phyloP scores from a whole-genome alignment of 73 alveolate genomes.

The Diophrys appendiculata region DNA sequence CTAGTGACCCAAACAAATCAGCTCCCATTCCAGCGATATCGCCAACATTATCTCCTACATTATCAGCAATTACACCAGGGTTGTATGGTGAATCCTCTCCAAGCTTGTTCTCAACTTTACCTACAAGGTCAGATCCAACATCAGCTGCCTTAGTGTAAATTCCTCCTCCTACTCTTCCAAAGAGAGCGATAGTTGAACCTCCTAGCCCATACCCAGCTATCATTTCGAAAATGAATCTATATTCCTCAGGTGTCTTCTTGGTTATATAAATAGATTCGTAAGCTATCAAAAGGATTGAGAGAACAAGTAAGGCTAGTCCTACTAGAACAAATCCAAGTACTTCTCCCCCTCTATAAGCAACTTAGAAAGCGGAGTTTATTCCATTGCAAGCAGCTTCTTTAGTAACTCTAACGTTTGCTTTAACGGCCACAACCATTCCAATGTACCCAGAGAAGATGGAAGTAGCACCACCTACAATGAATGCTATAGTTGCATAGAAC shows the following conservation, averaged over 20 bases:
- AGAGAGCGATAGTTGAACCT: conserved; percentile 96
- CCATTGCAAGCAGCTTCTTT: conserved; percentile 62
- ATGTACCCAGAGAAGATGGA: conserved; percentile 77
- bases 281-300: conserved; percentile 58
- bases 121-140: conserved; percentile 94
- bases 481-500: conserved; percentile 81
- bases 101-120: conserved; percentile 86
- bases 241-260: conserved; percentile 15
- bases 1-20: conserved; percentile 92
- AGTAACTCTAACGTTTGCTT: conserved; percentile 75
- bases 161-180: conserved; percentile 99
- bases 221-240: conserved; percentile 75
- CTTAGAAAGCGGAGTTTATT: conserved; percentile 58
- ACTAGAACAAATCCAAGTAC: conserved; percentile 86
- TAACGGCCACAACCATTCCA: conserved; percentile 89
- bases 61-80: conserved; percentile 98
- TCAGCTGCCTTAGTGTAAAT: conserved; percentile 98
- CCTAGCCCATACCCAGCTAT: conserved; percentile 98
- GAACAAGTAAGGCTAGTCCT: conserved; percentile 76
- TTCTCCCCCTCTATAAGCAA: conserved; percentile 91
- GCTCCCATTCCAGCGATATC: conserved; percentile 95
- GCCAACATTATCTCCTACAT: conserved; percentile 98
- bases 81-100: conserved; percentile 91
- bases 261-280: conserved; percentile 58
- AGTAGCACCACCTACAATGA: conserved; percentile 78